phyloP scores from a whole-genome alignment of 805 yeast genomes.

The Wickerhamiella lipophila region DNA sequence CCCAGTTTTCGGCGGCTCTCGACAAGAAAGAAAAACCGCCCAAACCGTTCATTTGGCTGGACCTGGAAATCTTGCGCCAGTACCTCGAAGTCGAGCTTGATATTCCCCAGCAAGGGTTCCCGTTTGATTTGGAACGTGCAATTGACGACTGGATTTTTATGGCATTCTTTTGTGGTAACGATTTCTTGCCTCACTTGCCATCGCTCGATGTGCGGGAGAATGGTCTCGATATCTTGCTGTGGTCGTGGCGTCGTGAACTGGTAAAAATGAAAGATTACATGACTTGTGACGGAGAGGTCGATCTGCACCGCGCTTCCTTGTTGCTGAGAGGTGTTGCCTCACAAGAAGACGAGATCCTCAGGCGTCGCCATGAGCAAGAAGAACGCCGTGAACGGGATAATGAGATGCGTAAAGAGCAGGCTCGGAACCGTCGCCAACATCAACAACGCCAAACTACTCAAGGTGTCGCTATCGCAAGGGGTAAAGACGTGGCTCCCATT shows the following conservation, averaged over 20 bases:
- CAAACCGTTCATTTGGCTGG: conserved; percentile 90
- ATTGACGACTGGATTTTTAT: conserved; percentile 97
- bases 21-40: conserved; percentile 17
- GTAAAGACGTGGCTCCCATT: conserved; percentile 64
- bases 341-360: conserved; percentile 70
- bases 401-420: conserved; percentile 39
- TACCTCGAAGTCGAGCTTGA: conserved; percentile 71
- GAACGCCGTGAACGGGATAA: conserved; percentile 51
- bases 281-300: conserved; percentile 79
- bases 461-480: conserved; percentile 31
- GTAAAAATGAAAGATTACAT: conserved; percentile 61
- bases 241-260: conserved; percentile 67
- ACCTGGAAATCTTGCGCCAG: conserved; percentile 75
- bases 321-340: conserved; percentile 50
- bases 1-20: conserved; percentile 28
- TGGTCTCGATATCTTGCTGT: conserved; percentile 70
- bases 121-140: conserved; percentile 85
- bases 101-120: conserved; percentile 55
- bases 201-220: conserved; percentile 89
- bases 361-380: conserved; percentile 56
- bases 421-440: conserved; percentile 30
- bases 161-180: conserved; percentile 98
- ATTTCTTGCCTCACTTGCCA: conserved; percentile 93
- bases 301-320: conserved; percentile 62
- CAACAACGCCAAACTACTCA: conserved; percentile 25